Conservation (phyloP, 2,329 filamentous ascomycete genomes). For the Aspergillus chevalieri region DNA sequence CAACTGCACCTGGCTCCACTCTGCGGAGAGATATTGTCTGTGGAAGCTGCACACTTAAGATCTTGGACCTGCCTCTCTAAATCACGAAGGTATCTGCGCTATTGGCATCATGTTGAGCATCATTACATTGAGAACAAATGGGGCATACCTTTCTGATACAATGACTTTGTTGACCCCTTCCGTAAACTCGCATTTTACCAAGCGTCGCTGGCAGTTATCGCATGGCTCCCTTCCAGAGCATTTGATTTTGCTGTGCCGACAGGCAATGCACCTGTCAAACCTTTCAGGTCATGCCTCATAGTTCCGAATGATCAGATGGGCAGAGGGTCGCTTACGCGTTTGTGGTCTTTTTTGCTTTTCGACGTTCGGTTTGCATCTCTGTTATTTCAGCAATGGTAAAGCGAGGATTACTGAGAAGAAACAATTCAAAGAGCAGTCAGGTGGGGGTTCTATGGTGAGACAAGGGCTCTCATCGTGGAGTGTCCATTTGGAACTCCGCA, state of each 20-base stretch:
- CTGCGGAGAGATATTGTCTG: not conserved
- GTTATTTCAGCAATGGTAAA: too few species aligned
- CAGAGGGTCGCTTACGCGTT: constrained; percentile 5
- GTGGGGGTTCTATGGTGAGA: not conserved
- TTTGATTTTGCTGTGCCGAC: constrained; percentile 38
- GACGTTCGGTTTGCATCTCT: constrained; percentile 2
- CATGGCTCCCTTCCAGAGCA: constrained; percentile 37
- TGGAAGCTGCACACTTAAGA: constrained; percentile 12
- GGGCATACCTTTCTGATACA: constrained; percentile 27
- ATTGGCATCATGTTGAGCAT: not conserved
- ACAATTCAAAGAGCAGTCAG: not conserved
- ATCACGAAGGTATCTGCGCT: constrained; percentile 7
- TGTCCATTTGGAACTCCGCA: too few species aligned
- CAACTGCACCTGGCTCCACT: constrained; percentile 21
- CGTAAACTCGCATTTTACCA: constrained; percentile 26
- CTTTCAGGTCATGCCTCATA: not conserved
- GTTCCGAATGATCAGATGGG: not conserved
- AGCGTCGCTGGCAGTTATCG: constrained; percentile 14
- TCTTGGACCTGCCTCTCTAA: constrained; percentile 19
- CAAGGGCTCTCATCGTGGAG: not conserved
- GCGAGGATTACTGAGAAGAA: too few species aligned
- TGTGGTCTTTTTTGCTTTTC: constrained; percentile 5
- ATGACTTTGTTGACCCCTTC: constrained; percentile 23
- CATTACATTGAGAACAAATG: not conserved
- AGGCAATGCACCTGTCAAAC: constrained; percentile 16